Percentiles rank a stretch among this genome's conserved stretches.
Conservation (phyloP, 148 eudicot genomes). For the Linanthus parryae region DNA sequence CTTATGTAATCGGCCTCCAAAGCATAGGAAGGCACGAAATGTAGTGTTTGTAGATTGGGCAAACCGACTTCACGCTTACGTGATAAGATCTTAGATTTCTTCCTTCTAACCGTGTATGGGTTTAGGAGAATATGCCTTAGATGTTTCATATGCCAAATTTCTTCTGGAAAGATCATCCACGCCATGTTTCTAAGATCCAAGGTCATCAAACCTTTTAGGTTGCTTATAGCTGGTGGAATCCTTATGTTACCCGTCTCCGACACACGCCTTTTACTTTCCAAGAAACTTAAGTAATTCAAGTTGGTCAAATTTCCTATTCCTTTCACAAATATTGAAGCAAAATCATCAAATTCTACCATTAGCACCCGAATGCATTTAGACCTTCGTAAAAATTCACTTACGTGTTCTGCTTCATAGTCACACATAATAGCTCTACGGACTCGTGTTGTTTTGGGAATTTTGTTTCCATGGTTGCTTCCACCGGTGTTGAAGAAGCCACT, state of each 20-base stretch:
- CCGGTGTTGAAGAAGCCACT: constrained; percentile 6
- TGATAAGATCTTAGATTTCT: background rate
- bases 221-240: constrained; percentile 1
- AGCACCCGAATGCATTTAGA: background rate
- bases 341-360: background rate
- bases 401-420: background rate
- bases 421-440: background rate
- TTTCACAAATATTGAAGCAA: background rate
- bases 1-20: background rate
- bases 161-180: background rate
- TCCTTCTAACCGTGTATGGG: background rate
- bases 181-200: background rate
- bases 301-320: constrained; percentile 8
- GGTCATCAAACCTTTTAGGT: constrained; percentile 3
- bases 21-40: background rate
- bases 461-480: background rate
- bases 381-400: background rate
- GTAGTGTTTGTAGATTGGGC: background rate
- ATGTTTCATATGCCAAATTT: constrained; percentile 3
- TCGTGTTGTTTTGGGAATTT: background rate
- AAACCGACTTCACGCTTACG: background rate
- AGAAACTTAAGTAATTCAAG: constrained; percentile 5
- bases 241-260: background rate
- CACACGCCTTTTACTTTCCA: too few relatives aligned
- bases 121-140: constrained; percentile 1